Evolutionary conservation across 1,139 yeast genomes (phyloP).

Genomic region (Geotrichum cucujoidarum): DNA sequence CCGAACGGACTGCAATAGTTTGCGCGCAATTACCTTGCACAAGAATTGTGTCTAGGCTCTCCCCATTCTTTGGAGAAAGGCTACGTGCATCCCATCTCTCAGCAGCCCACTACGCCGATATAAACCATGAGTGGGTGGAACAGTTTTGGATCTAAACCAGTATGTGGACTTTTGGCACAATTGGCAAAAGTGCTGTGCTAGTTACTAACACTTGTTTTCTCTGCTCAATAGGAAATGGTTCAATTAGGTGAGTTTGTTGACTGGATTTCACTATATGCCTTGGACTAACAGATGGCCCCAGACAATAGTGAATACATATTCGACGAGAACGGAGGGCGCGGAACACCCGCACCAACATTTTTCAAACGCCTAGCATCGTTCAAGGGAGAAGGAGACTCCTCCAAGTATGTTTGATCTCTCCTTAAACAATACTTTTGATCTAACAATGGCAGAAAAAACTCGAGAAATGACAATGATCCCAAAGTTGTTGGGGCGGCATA

Average conservation of each 20-base stretch:
- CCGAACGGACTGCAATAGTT: too few relatives aligned
- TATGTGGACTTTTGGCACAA: not conserved
- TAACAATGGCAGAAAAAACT: not conserved
- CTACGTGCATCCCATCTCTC: too few relatives aligned
- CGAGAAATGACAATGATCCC: constrained; percentile 30
- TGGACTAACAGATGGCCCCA: not conserved
- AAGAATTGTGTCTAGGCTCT: not conserved
- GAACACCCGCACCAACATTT: constrained; percentile 57
- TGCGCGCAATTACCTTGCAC: constrained; percentile 1
- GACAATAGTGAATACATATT: constrained; percentile 57
- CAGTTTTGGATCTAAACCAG: constrained; percentile 7
- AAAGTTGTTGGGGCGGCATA: constrained; percentile 43
- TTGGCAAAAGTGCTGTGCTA: not conserved
- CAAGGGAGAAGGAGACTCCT: constrained; percentile 18
- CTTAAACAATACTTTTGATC: not conserved
- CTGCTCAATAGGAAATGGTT: constrained; percentile 46
- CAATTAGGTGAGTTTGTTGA: constrained; percentile 45
- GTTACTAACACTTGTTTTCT: not conserved
- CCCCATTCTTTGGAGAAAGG: too few relatives aligned
- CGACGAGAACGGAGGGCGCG: constrained; percentile 65
- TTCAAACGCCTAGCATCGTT: constrained; percentile 46
- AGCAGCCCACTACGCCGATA: not conserved
- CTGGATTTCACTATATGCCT: not conserved
- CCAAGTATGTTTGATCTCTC: constrained; percentile 12
- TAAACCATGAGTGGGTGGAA: constrained; percentile 5